Percentiles rank a stretch among this genome's conserved stretches.
These are phyloP conservation scores for Camelina sativa DNA, from an alignment of 345 rosid genomes.

Conservation along the genomic window DNA sequence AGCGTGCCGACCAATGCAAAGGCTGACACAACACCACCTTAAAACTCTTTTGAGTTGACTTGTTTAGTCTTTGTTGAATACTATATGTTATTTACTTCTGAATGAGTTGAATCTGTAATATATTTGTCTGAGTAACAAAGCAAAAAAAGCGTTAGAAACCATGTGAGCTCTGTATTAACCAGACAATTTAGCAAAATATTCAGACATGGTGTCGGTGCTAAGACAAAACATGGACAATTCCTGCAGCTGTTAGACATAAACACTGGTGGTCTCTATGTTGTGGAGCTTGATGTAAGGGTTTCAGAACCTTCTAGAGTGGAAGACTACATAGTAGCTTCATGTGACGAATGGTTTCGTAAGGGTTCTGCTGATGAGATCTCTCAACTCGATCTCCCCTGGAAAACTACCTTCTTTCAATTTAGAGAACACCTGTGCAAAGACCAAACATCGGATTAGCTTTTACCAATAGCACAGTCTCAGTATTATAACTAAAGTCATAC, in stretches of 20 bases:
- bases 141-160: background rate
- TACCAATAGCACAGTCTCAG: background rate
- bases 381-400: slow-evolving; percentile 74
- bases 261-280: background rate
- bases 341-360: slow-evolving; percentile 40
- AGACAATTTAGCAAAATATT: background rate
- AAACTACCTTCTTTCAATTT: slow-evolving; percentile 73
- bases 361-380: slow-evolving; percentile 58
- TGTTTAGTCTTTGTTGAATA: slow-evolving; percentile 24
- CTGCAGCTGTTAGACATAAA: slow-evolving; percentile 1
- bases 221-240: background rate
- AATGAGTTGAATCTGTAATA: background rate
- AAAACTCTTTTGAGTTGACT: slow-evolving; percentile 5
- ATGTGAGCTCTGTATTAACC: slow-evolving; percentile 16
- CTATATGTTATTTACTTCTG: background rate
- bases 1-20: slow-evolving; percentile 25
- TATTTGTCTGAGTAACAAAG: slow-evolving; percentile 9
- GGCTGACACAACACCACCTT: slow-evolving; percentile 36
- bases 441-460: slow-evolving; percentile 9
- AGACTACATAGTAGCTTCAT: slow-evolving; percentile 16
- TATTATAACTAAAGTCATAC: background rate
- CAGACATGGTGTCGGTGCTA: background rate
- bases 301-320: background rate
- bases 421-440: slow-evolving; percentile 63
- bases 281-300: background rate